Conservation (phyloP, 2,329 filamentous ascomycete species). For the Phyllosticta citriasiana region DNA sequence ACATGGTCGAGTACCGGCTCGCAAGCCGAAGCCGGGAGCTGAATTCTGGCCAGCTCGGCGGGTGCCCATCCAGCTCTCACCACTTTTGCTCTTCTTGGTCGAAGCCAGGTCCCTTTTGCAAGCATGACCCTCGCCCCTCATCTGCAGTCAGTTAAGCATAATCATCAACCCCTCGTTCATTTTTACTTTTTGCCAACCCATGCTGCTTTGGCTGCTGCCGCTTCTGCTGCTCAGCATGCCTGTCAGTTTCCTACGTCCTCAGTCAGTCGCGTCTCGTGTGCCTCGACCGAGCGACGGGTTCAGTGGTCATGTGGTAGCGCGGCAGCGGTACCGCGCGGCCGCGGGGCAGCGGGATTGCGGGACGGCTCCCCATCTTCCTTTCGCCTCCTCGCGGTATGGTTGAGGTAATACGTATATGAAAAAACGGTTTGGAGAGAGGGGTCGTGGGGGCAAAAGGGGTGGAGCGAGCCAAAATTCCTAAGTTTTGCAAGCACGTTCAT, state of each 20-base stretch:
- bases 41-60: not conserved
- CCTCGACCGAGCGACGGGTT: not conserved
- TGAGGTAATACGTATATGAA: not conserved
- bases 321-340: not conserved
- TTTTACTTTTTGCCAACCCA: not conserved
- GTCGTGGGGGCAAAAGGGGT: not conserved
- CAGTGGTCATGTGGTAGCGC: not conserved
- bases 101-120: not conserved
- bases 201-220: not conserved
- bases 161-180: not conserved
- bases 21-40: not conserved
- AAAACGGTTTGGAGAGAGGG: not conserved
- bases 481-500: not conserved
- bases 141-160: not conserved
- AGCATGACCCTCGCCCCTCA: not conserved
- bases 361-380: not conserved
- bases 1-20: not conserved
- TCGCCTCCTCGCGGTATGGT: not conserved
- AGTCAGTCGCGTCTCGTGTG: not conserved
- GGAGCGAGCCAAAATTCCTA: not conserved
- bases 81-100: not conserved
- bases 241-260: not conserved
- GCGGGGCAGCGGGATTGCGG: not conserved
- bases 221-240: not conserved
- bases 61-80: not conserved